Conservation (phyloP, 2,329 filamentous ascomycete genomes). For the Westerdykella aurantiaca region DNA sequence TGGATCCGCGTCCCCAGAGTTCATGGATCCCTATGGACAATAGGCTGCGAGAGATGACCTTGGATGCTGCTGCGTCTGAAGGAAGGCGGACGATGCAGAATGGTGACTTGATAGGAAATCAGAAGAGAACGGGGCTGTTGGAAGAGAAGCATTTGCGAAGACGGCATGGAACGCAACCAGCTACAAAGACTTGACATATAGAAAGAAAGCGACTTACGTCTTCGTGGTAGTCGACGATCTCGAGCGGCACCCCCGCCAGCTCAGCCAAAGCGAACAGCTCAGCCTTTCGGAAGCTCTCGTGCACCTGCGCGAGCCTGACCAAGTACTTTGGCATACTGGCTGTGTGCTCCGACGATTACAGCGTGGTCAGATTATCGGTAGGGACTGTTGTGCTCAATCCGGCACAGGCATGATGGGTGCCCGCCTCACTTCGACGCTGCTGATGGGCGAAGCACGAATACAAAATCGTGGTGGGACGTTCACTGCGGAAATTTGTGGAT, state of each 20-base stretch:
- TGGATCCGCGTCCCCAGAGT: constrained; percentile 71
- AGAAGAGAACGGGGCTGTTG: constrained; percentile 3
- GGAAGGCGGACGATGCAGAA: constrained; percentile 71
- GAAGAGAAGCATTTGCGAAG: not conserved
- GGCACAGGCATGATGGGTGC: no score
- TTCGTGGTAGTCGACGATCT: constrained; percentile 68
- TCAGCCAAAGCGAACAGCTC: constrained; percentile 77
- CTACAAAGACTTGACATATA: not conserved
- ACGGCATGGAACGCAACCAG: not conserved
- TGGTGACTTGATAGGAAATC: constrained; percentile 59
- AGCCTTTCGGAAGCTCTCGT: constrained; percentile 83
- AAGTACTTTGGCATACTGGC: constrained; percentile 60
- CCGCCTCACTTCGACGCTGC: no score
- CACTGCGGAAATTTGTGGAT: no score
- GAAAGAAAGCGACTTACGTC: constrained; percentile 52
- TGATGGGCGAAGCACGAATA: no score
- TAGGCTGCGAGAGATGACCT: constrained; percentile 69
- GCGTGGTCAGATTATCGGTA: no score
- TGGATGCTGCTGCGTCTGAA: constrained; percentile 57
- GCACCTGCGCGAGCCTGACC: constrained; percentile 80
- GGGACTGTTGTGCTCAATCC: no score
- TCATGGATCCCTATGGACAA: constrained; percentile 80
- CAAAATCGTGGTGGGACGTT: no score
- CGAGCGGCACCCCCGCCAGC: constrained; percentile 59
- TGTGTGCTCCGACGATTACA: no score